Evolutionary conservation across 2,329 filamentous ascomycete genomes (phyloP).

Genomic region (Aspergillus nomiae): DNA sequence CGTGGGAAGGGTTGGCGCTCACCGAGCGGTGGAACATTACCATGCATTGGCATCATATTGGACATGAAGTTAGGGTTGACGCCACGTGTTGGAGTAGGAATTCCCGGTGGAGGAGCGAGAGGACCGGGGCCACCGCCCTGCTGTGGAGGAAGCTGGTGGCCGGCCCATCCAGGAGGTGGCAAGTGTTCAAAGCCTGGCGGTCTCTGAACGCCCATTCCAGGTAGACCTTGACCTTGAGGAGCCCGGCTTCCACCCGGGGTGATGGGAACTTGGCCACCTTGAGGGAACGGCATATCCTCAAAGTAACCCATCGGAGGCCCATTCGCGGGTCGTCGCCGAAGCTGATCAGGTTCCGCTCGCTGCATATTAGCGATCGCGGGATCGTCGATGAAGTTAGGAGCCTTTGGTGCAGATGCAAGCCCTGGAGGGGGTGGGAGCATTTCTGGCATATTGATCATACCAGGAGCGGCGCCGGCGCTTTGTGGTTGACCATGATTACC

Average conservation of each 20-base stretch:
- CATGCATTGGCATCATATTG: conserved; percentile 39
- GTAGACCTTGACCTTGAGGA: conserved; percentile 36
- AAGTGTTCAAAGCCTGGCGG: conserved; percentile 49
- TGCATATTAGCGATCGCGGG: conserved; percentile 46
- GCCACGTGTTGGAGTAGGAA: conserved; percentile 38
- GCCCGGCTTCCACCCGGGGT: conserved; percentile 37
- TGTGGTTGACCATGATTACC: conserved; percentile 32
- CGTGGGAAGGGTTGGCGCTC: conserved; percentile 43
- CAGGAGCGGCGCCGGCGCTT: conserved; percentile 33
- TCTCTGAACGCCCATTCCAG: conserved; percentile 43
- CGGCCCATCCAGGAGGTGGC: conserved; percentile 43
- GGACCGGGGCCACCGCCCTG: conserved; percentile 37
- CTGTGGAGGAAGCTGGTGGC: conserved; percentile 37
- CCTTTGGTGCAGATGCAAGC: conserved; percentile 37
- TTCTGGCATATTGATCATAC: conserved; percentile 40
- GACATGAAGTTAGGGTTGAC: conserved; percentile 41
- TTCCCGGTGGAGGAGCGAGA: conserved; percentile 42
- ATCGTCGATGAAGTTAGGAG: conserved; percentile 44
- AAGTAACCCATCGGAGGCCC: conserved; percentile 43
- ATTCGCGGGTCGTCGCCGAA: conserved; percentile 41
- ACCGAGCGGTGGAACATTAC: conserved; percentile 34
- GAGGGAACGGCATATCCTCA: conserved; percentile 43
- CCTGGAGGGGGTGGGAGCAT: conserved; percentile 37
- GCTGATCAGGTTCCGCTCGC: conserved; percentile 39
- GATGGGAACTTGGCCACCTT: conserved; percentile 36